phyloP scores from a whole-genome alignment of 257 asterid genomes.

The Primulina huaijiensis region DNA sequence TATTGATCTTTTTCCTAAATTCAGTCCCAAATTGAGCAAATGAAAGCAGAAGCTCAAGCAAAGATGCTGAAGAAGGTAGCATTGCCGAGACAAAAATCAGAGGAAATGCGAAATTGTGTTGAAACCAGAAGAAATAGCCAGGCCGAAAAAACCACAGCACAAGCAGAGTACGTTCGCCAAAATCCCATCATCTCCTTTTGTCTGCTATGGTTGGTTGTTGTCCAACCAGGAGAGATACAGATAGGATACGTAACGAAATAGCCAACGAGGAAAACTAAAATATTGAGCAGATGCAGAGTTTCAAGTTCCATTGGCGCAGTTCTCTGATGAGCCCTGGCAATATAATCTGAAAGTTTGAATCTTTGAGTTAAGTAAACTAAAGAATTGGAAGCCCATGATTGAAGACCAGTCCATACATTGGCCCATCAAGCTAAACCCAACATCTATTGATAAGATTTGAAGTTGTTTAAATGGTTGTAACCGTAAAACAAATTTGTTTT shows the following conservation, averaged over 20 bases:
- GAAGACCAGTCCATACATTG: too few species aligned
- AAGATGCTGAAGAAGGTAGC: constrained; percentile 87
- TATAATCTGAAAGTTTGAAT: not conserved
- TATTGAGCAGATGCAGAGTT: not conserved
- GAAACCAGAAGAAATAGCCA: constrained; percentile 64
- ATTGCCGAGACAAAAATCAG: constrained; percentile 79
- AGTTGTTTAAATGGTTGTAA: too few species aligned
- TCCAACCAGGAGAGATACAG: not conserved
- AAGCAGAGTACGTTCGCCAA: constrained; percentile 72
- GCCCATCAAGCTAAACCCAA: too few species aligned
- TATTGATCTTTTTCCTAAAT: too few species aligned
- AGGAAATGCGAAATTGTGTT: constrained; percentile 64
- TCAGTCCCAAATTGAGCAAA: constrained; percentile 58
- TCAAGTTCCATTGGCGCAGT: not conserved
- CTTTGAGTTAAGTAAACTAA: not conserved
- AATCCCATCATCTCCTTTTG: constrained; percentile 63
- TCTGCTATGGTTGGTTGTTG: constrained; percentile 83
- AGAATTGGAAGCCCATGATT: too few species aligned
- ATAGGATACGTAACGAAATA: not conserved
- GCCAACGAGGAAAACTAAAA: not conserved
- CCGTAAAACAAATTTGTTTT: too few species aligned
- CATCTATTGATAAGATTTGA: too few species aligned
- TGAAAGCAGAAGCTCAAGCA: constrained; percentile 81
- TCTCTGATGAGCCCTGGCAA: not conserved
- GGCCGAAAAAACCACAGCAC: constrained; percentile 68